Base-by-base conservation (phyloP, 1,139 yeast genomes). In the Blastobotrys aristatus region DNA sequence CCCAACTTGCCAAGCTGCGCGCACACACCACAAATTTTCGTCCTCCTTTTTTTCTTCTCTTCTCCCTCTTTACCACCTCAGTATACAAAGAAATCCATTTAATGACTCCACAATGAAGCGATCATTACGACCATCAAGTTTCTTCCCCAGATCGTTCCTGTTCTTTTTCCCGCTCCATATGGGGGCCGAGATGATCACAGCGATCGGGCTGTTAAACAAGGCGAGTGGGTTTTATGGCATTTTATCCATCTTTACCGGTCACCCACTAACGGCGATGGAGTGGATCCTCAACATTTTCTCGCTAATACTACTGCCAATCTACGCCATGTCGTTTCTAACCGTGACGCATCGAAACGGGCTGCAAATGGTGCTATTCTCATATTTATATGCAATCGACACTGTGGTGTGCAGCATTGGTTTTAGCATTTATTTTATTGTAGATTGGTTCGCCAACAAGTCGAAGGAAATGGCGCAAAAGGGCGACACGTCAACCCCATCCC, bases 181-280 rank as follows among this genome's bases (percentile, higher is more conserved):
- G 32, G 97, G 97, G 8, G 95, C 89, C 21, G 97, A 92, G 64
- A 64, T 88, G 11, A 78, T 86, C 21, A 71, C 89, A n/a, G 84
- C 88, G 1, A 72, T 85, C 33, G 84, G 94, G 20, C 77, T 89
- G 41, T 74, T 90, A 57, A 90, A 92, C 70, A 90, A 90, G 65
- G 88, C 92, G 53, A 82, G 95, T 49, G 97, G 97, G 8, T 72
- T 82, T 24, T 92, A 84, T 65, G 98, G 97, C 26, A 72, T 90
- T 36, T 71, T 90, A 31, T 89, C 97, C 1, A 68, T 92, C 38
- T 76, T 92, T 60, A 90, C 97, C 0, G 74, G 96, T 1, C 96
- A 89, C 60, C 95, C 94, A 2, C 74, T 90, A 50, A 82, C 82
- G 53, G 79, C 81, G 53, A 72, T 84, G 72, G 97, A 92, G 63